phyloP scores from a whole-genome alignment of 1,284 basidiomycete species.

The Volvariella volvacea region DNA sequence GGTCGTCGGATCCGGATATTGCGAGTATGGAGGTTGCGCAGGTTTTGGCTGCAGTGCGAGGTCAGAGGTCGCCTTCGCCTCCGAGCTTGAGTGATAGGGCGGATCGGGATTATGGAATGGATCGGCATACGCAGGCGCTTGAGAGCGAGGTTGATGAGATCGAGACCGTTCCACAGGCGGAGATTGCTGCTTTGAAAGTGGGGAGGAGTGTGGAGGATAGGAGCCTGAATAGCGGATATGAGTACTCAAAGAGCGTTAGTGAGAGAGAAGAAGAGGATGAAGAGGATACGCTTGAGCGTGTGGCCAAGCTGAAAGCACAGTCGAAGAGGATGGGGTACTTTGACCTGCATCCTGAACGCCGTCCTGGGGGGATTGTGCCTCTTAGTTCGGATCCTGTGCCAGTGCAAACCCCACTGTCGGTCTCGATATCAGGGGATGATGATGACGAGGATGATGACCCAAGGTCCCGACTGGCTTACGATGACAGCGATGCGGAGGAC shows the following conservation, averaged over 20 bases:
- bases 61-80: constrained; percentile 41
- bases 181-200: constrained; percentile 10
- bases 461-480: constrained; percentile 22
- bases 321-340: constrained; percentile 58
- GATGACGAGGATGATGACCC: constrained; percentile 24
- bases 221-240: constrained; percentile 11
- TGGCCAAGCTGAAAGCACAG: constrained; percentile 16
- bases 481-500: constrained; percentile 27
- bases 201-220: constrained; percentile 13
- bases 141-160: constrained; percentile 37
- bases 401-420: constrained; percentile 5
- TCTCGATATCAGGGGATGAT: constrained; percentile 5
- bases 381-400: neutral
- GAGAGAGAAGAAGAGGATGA: constrained; percentile 20
- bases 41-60: constrained; percentile 57
- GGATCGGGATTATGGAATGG: constrained; percentile 25
- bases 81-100: constrained; percentile 35
- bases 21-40: constrained; percentile 66
- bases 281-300: constrained; percentile 10
- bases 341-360: constrained; percentile 52
- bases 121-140: constrained; percentile 19
- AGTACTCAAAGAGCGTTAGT: constrained; percentile 13
- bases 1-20: constrained; percentile 52
- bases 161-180: constrained; percentile 32
- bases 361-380: constrained; percentile 13